A percentile compares a stretch with the other conserved stretches of the same genome.
These are phyloP conservation scores for Cryoendolithus antarcticus DNA, from an alignment of 2,329 filamentous ascomycete genomes.

Conservation along the genomic window DNA sequence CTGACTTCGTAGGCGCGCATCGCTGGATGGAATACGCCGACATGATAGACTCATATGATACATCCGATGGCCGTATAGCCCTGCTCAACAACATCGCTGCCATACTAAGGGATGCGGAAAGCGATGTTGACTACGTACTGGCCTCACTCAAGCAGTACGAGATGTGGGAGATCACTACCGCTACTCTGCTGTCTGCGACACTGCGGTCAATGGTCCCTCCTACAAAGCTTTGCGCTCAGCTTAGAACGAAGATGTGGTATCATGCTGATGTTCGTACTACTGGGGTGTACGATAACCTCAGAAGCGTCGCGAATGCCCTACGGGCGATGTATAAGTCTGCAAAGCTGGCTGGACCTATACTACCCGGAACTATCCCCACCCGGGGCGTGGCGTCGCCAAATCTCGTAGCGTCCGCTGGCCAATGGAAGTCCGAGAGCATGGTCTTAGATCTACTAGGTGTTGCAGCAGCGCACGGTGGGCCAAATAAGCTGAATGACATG, in stretches of 20 bases:
- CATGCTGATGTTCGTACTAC: conserved; percentile 88
- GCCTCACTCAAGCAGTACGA: no score
- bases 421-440: conserved; percentile 60
- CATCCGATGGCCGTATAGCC: background rate
- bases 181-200: background rate
- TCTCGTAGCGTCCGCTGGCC: no score
- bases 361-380: conserved; percentile 32
- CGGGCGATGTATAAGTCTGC: conserved; percentile 67
- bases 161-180: background rate
- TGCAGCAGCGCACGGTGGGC: conserved; percentile 69
- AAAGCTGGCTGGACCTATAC: conserved; percentile 26
- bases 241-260: conserved; percentile 96
- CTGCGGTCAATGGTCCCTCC: no score
- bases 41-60: no score
- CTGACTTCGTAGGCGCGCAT: conserved; percentile 73
- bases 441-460: conserved; percentile 80
- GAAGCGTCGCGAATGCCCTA: conserved; percentile 72
- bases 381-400: conserved; percentile 10
- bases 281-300: conserved; percentile 72
- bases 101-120: background rate
- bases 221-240: background rate
- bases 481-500: conserved; percentile 91
- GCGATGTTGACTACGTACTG: background rate
- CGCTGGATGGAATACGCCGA: conserved; percentile 33
- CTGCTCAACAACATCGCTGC: background rate